Evolutionary conservation across 192 early-diverging fungal genomes (phyloP).

Genomic region (Rhizophagus sp.): DNA sequence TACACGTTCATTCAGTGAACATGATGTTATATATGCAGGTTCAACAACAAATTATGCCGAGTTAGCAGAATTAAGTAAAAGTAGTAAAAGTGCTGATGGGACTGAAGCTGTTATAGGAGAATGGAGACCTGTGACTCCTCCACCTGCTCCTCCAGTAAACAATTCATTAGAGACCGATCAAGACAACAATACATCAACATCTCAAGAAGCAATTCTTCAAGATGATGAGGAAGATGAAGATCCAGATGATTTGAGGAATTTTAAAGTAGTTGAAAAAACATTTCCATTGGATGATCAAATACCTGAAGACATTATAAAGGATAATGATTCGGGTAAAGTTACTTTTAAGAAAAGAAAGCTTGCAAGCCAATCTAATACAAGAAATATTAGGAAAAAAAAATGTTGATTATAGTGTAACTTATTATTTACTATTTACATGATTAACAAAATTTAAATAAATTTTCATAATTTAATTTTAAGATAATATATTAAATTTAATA

Average conservation of each 20-base stretch:
- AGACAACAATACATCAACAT: slow-evolving; percentile 1
- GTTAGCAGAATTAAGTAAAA: background rate
- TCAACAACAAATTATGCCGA: background rate
- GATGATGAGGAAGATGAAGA: slow-evolving; percentile 50
- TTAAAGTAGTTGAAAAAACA: slow-evolving; percentile 57
- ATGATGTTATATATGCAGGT: background rate
- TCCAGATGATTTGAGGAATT: slow-evolving; percentile 48
- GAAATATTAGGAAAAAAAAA: slow-evolving; percentile 42
- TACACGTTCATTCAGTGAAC: background rate
- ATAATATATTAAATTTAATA: background rate
- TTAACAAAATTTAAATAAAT: too few species aligned
- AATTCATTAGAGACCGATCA: background rate
- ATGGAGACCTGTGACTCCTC: slow-evolving; percentile 42
- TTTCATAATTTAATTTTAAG: too few species aligned
- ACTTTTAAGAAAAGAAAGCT: slow-evolving; percentile 58
- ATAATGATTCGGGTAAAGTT: background rate
- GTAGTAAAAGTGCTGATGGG: background rate
- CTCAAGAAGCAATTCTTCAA: slow-evolving; percentile 9
- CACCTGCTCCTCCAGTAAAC: slow-evolving; percentile 13
- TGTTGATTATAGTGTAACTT: background rate
- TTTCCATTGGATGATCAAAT: slow-evolving; percentile 34
- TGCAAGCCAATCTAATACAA: slow-evolving; percentile 31
- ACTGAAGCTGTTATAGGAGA: slow-evolving; percentile 33
- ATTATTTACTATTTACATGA: background rate
- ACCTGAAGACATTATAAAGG: slow-evolving; percentile 26